Percentiles rank a stretch among this genome's conserved stretches.
These are phyloP conservation scores for Naegleria gruberi DNA, from an alignment of 208 protist genomes.

Conservation along the genomic window DNA sequence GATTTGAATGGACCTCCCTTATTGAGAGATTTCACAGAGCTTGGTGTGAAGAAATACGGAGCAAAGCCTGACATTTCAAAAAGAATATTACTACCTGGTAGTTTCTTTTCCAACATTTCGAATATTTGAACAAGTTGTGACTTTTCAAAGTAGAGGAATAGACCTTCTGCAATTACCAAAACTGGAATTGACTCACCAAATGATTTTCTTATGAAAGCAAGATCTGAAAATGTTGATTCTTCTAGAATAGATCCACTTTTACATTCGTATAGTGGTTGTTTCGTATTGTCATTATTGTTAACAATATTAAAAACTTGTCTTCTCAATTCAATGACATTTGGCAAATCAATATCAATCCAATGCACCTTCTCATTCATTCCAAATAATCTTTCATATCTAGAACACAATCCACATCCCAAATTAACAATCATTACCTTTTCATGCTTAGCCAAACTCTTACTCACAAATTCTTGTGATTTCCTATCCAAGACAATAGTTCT, in stretches of 20 bases:
- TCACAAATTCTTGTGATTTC: not conserved
- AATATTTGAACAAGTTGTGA: not conserved
- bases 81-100: not conserved
- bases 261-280: too few species aligned
- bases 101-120: not conserved
- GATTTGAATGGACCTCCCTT: not conserved
- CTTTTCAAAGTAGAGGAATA: not conserved
- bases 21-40: not conserved
- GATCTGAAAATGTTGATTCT: not conserved
- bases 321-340: not conserved
- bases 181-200: not conserved
- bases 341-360: not conserved
- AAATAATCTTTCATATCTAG: not conserved
- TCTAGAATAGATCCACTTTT: not conserved
- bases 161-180: not conserved
- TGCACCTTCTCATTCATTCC: not conserved
- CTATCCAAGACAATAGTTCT: not conserved
- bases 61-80: not conserved
- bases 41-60: not conserved
- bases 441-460: not conserved
- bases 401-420: not conserved
- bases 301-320: not conserved
- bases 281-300: not conserved
- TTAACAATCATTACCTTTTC: not conserved
- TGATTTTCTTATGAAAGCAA: not conserved